Conservation (phyloP, 2,329 filamentous ascomycete species). For the Mariannaea elegans region DNA sequence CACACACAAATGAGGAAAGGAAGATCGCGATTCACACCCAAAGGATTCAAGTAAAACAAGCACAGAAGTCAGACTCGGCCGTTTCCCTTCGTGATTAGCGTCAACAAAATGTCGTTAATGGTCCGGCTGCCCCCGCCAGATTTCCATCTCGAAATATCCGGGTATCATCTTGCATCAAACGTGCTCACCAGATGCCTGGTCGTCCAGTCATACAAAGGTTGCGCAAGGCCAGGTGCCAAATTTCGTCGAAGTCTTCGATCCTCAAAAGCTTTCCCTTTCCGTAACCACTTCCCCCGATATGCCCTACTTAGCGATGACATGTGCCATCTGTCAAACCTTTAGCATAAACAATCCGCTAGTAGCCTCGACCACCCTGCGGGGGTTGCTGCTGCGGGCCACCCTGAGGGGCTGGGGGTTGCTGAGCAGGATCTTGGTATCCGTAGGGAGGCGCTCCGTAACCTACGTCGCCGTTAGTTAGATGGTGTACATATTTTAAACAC, state of each 20-base stretch:
- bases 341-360: slow-evolving; percentile 43
- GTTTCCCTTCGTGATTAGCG: slow-evolving; percentile 28
- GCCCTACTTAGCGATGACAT: background rate
- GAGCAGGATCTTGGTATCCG: slow-evolving; percentile 57
- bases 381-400: slow-evolving; percentile 43
- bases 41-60: slow-evolving; percentile 25
- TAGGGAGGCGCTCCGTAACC: slow-evolving; percentile 48
- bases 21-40: slow-evolving; percentile 28
- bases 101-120: slow-evolving; percentile 40
- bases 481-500: background rate
- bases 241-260: slow-evolving; percentile 34
- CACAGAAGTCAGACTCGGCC: slow-evolving; percentile 25
- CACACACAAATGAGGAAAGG: background rate
- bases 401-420: slow-evolving; percentile 49
- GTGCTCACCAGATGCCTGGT: slow-evolving; percentile 38
- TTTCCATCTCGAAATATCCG: slow-evolving; percentile 37
- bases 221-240: slow-evolving; percentile 36
- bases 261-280: slow-evolving; percentile 21
- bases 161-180: slow-evolving; percentile 44
- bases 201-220: slow-evolving; percentile 40
- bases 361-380: slow-evolving; percentile 53
- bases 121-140: slow-evolving; percentile 37
- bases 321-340: slow-evolving; percentile 2
- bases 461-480: slow-evolving; percentile 33
- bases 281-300: slow-evolving; percentile 17